Evolutionary conservation across 208 protist species (phyloP), one percentile per base, ranked within the genome.

Genomic region (Entamoeba moshkovskii): DNA sequence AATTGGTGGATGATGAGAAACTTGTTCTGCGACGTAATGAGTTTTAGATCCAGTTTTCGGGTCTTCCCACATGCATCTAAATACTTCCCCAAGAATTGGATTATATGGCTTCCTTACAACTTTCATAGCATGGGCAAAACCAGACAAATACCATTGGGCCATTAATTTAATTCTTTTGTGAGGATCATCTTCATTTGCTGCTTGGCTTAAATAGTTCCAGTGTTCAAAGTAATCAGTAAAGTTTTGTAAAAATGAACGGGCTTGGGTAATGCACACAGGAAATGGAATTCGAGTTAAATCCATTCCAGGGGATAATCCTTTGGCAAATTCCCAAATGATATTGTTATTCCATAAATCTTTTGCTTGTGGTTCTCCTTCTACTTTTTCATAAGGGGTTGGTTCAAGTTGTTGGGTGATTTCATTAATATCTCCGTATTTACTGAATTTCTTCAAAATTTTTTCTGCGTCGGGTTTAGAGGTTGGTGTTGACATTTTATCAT

Each of bases 71-170:
- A 92, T 93, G 42, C 94, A 96, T 16, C 96, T 52, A 94, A 97
- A 98, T 38, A 96, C 96, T 94, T 98, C 97, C 6, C 97, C 97
- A 0, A 98, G 93, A 25, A 98, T 96, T 1, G 97, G 97, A 92
- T 98, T 98, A 93, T 98, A 98, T 42, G 97, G 97, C 95, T 98
- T 98, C 92, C 97, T 97, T 11, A 97, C 95, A 3, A 96, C 97
- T 93, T 95, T 95, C n/a, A 96, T 96, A 73, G 93, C 94, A 48
- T 97, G 94, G 92, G 97, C 96, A 73, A 97, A 98, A 33, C 96
- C 97, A 25, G 96, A 97, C 3, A 98, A 42, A 93, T 97, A 98
- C 97, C 97, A 98, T 93, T 95, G 92, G 2, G 85, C 15, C 8
- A 92, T 15, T 29, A 46, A 15, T 45, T 94, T 45, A 46, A 95